A percentile compares a stretch with the other conserved stretches of the same genome.
Conservation (phyloP, 2,329 filamentous ascomycete species). For the Colletotrichum sp. region DNA sequence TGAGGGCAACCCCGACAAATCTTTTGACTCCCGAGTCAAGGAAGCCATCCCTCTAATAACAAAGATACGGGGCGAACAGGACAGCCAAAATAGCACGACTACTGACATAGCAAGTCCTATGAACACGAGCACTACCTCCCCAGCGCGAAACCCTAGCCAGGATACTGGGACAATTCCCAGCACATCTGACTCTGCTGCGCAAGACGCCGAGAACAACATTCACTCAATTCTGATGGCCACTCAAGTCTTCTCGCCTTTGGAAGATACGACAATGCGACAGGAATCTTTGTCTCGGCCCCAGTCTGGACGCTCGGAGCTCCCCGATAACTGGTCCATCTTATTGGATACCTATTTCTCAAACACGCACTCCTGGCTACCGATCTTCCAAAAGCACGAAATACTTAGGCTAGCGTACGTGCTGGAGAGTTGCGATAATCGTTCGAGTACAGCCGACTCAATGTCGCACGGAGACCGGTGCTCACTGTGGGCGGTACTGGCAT, state of each 20-base stretch:
- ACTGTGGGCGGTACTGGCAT: slow-evolving; percentile 11
- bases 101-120: neutral
- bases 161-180: neutral
- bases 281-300: neutral
- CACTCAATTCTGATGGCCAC: neutral
- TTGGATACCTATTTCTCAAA: neutral
- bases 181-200: neutral
- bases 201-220: neutral
- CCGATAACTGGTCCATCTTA: neutral
- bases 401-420: neutral
- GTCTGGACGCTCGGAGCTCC: neutral
- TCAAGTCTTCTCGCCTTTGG: neutral
- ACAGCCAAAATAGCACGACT: neutral
- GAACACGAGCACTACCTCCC: neutral
- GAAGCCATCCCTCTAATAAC: neutral
- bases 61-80: neutral
- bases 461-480: neutral
- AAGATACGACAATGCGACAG: neutral
- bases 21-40: neutral
- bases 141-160: neutral
- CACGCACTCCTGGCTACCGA: neutral
- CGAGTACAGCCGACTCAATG: neutral
- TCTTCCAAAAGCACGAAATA: slow-evolving; percentile 11
- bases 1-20: neutral
- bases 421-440: neutral